Conservation (phyloP, 2,329 filamentous ascomycete genomes). For the Apiospora saccharicola region DNA sequence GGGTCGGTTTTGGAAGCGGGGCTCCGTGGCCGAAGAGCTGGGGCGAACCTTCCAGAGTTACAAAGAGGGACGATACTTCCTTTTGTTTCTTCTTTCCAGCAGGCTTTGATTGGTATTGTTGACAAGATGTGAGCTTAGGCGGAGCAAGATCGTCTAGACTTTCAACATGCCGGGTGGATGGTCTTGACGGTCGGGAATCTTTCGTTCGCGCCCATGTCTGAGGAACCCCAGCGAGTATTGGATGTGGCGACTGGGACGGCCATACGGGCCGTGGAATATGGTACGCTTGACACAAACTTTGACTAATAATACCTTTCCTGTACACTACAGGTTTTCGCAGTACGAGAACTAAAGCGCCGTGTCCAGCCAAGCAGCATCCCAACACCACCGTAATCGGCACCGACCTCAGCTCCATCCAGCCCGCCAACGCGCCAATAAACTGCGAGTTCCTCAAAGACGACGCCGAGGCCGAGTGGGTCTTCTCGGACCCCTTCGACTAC, state of each 20-base stretch:
- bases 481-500: conserved; percentile 24
- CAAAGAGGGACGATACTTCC: not conserved
- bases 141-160: not conserved
- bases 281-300: too few species aligned
- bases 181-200: not conserved
- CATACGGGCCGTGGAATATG: not conserved
- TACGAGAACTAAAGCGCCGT: too few species aligned
- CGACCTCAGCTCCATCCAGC: conserved; percentile 24
- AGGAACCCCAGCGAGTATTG: not conserved
- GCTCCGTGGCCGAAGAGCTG: not conserved
- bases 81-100: too few species aligned
- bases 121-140: not conserved
- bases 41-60: not conserved
- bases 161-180: not conserved
- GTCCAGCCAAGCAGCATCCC: conserved; percentile 20
- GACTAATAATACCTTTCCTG: too few species aligned
- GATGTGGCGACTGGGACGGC: not conserved
- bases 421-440: not conserved
- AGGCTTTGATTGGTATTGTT: too few species aligned
- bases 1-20: not conserved
- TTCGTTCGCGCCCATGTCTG: not conserved
- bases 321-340: too few species aligned
- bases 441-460: conserved; percentile 22
- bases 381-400: conserved; percentile 4
- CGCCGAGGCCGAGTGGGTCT: conserved; percentile 24